Conservation (phyloP, 768 basidiomycete genomes). For the Trametopsis cervina region DNA sequence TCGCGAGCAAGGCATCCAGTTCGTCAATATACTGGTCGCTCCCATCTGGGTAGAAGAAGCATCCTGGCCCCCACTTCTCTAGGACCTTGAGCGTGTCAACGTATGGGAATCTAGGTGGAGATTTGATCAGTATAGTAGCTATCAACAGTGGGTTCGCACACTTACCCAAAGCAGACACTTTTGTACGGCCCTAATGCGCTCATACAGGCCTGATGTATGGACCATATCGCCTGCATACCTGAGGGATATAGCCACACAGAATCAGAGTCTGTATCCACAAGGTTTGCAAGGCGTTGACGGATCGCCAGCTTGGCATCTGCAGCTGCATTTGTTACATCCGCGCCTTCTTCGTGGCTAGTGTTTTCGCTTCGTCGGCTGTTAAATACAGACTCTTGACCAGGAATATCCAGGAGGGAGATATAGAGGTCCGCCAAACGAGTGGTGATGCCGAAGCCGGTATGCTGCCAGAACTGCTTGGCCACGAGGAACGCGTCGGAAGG, state of each 20-base stretch:
- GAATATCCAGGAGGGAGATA: conserved; percentile 55
- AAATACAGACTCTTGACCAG: conserved; percentile 23
- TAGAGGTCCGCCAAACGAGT: conserved; percentile 85
- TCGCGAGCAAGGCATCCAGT: conserved; percentile 56
- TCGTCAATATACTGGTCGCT: conserved; percentile 67
- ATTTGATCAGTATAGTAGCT: neutral
- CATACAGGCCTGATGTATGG: conserved; percentile 67
- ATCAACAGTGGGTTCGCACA: conserved; percentile 4
- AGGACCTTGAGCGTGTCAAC: conserved; percentile 92
- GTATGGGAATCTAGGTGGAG: conserved; percentile 91
- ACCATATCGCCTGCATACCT: conserved; percentile 96
- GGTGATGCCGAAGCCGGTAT: conserved; percentile 84
- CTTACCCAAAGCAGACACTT: conserved; percentile 92
- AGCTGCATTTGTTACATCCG: conserved; percentile 67
- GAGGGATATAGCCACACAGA: conserved; percentile 85
- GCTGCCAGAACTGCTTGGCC: conserved; percentile 96
- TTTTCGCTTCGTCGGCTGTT: conserved; percentile 36
- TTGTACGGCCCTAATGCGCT: conserved; percentile 51
- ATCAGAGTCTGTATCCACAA: conserved; percentile 71
- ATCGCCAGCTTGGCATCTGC: conserved; percentile 78
- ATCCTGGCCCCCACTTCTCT: conserved; percentile 95
- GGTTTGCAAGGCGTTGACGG: conserved; percentile 84
- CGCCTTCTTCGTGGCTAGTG: conserved; percentile 95
- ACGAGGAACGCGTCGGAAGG: conserved; percentile 48
- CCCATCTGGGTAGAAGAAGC: conserved; percentile 81